Evolutionary conservation across 306 rosid genomes (phyloP), one percentile per base, ranked within the genome.

Genomic region (Lotus japonicus): DNA sequence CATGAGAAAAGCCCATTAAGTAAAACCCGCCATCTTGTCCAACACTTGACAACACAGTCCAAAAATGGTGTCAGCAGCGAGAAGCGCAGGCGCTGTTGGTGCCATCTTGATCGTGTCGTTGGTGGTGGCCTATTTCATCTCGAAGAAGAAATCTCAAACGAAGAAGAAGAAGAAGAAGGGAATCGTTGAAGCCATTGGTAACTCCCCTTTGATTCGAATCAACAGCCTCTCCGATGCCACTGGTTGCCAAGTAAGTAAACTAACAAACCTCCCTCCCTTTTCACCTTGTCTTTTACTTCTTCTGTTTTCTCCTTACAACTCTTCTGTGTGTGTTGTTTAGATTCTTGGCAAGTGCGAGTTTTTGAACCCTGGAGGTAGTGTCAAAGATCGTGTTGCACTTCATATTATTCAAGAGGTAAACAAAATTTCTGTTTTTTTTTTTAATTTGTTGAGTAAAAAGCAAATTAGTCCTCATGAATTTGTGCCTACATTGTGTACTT

Each of bases 311-410:
- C 0, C 49, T 50, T 7, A 21, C 19, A 2, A 26, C 11, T 28
- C 31, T 11, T 7, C 39, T 13, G n/a, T 7, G 2, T 64, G 6
- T 53, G 8, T 9, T 38, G 7, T 48, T 74, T 81, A 94, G 96
- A 88, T 94, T 68, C 80, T 88, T 51, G 99, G 89, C 9, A 94
- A 94, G 86, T 88, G 97, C 74, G 99, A 90, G 81, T 90, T 94
- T 71, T 83, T 94, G 85, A 94, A 94, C 56, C 99, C 97, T 0
- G 99, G 99, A 59, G 97, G 97, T 23, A 94, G 99, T 64, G 97
- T 94, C 49, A 94, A 94, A 58, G 99, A 90, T 56, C 88, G 99
- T 12, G 97, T 94, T 58, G 99, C 97, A 0, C 82, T 90, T 52
- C 77, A 90, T 76, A 87, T 90, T 17, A 90, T 90, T 63, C 81